A percentile compares a stretch with the other conserved stretches of the same genome.
phyloP scores from a whole-genome alignment of 495 filamentous ascomycete genomes.

The Penicillium samsonianum region DNA sequence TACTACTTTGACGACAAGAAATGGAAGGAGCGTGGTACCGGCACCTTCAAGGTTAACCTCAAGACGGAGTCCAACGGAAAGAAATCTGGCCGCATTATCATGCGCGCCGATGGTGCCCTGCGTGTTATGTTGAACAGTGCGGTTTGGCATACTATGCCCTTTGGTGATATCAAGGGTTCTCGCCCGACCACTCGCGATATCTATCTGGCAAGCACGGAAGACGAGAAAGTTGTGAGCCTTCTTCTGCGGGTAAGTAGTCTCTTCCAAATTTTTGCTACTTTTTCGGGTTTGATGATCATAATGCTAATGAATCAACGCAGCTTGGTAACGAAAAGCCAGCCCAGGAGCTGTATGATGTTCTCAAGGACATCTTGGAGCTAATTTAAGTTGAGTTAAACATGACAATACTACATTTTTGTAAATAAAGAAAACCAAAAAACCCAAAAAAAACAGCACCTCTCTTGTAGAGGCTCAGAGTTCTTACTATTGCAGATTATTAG shows the following conservation, averaged over 20 bases:
- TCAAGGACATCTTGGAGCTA: background rate
- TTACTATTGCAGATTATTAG: background rate
- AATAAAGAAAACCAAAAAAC: background rate
- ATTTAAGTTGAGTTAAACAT: background rate
- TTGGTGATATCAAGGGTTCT: slow-evolving; percentile 58
- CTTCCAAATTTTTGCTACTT: background rate
- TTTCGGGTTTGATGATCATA: background rate
- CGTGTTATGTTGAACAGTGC: slow-evolving; percentile 86
- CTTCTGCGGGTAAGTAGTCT: slow-evolving; percentile 65
- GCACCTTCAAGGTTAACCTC: slow-evolving; percentile 81
- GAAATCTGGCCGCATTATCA: slow-evolving; percentile 68
- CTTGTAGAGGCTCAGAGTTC: background rate
- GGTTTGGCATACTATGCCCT: slow-evolving; percentile 70
- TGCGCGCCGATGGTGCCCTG: slow-evolving; percentile 82
- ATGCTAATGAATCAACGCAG: background rate
- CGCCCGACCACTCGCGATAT: slow-evolving; percentile 51
- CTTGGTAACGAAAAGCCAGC: background rate
- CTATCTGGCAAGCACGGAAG: slow-evolving; percentile 62
- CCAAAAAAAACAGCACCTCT: background rate
- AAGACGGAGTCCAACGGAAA: slow-evolving; percentile 50
- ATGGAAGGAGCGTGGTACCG: slow-evolving; percentile 89
- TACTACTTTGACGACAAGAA: slow-evolving; percentile 68
- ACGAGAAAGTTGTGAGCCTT: slow-evolving; percentile 58
- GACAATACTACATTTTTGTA: background rate
- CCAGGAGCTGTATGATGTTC: background rate